Percentiles rank a stretch among this genome's conserved stretches.
Conservation (phyloP, 2,329 filamentous ascomycete genomes). For the Talaromyces sp. region DNA sequence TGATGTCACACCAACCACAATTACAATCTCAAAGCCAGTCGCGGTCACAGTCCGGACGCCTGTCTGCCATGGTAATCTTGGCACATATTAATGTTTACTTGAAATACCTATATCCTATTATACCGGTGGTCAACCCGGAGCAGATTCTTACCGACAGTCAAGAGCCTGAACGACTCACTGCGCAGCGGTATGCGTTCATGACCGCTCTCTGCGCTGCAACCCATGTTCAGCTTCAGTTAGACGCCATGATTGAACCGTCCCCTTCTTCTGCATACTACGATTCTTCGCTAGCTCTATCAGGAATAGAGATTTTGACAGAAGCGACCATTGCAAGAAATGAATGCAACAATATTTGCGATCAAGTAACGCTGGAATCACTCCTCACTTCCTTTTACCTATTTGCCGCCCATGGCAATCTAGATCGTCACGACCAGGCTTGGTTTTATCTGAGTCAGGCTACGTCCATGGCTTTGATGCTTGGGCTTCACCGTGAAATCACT, state of each 20-base stretch:
- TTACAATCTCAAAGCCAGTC: slow-evolving; percentile 9
- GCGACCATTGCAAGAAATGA: slow-evolving; percentile 45
- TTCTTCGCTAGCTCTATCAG: slow-evolving; percentile 57
- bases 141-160: slow-evolving; percentile 35
- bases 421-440: slow-evolving; percentile 73
- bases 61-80: slow-evolving; percentile 34
- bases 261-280: slow-evolving; percentile 50
- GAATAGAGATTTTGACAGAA: slow-evolving; percentile 65
- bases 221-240: slow-evolving; percentile 44
- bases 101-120: slow-evolving; percentile 43
- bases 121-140: slow-evolving; percentile 40
- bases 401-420: slow-evolving; percentile 65
- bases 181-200: slow-evolving; percentile 40
- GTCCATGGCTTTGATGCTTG: slow-evolving; percentile 54
- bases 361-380: slow-evolving; percentile 38
- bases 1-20: background rate
- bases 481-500: slow-evolving; percentile 42
- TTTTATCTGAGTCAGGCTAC: slow-evolving; percentile 73
- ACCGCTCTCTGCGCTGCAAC: slow-evolving; percentile 43
- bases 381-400: slow-evolving; percentile 79
- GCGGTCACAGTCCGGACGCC: slow-evolving; percentile 23
- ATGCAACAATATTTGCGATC: slow-evolving; percentile 41
- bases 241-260: slow-evolving; percentile 28
- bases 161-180: slow-evolving; percentile 52
- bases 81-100: slow-evolving; percentile 42